Evolutionary conservation across 129 eudicot species (phyloP), one percentile per base, ranked within the genome.

Genomic region (Flaveria linearis): DNA sequence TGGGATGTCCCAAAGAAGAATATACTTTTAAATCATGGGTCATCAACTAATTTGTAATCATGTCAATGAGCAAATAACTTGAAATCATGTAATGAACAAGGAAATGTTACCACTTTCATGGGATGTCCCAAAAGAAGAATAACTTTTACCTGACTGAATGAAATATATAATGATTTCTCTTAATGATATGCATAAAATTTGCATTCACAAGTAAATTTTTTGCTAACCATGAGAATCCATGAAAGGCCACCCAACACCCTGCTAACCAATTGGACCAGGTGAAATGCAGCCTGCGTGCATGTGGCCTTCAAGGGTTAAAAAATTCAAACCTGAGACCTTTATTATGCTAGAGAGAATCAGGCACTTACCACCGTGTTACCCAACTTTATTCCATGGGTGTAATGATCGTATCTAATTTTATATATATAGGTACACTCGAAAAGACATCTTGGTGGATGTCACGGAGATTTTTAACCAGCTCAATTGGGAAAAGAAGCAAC

Each of bases 381-480:
- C 15, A 68, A 58, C 20, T 77, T 56, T 16, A 53, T 53, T 53
- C 60, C 11, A 7, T 53, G 23, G 60, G 60, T 63, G 70, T 71
- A 71, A 63, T 25, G 26, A 22, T 79, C 36, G 25, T 66, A 4
- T 42, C 23, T 28, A n/a, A 22, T 69, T 63, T 69, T 76, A 73
- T 81, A 69, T 73, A n/a, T 33, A 61, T 78, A 95, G 99, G 91
- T 95, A 91, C 83, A 90, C 72, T 60, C 82, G 85, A 68, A 85
- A 83, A 20, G 86, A 73, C 97, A 95, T 77, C 97, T 91, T 64
- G 83, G 83, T 95, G 71, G 99, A 95, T 72, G 97, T 95, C 68
- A 95, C 99, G 0, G 99, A 95, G 91, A 91, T 95, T 66, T 95
- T 95, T 78, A 95, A 95, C 84, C 63, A 76, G 75, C 92, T 95